Evolutionary conservation across 2,329 filamentous ascomycete genomes (phyloP), one percentile per base, ranked within the genome.

Genomic region (Aspergillus chevalieri): DNA sequence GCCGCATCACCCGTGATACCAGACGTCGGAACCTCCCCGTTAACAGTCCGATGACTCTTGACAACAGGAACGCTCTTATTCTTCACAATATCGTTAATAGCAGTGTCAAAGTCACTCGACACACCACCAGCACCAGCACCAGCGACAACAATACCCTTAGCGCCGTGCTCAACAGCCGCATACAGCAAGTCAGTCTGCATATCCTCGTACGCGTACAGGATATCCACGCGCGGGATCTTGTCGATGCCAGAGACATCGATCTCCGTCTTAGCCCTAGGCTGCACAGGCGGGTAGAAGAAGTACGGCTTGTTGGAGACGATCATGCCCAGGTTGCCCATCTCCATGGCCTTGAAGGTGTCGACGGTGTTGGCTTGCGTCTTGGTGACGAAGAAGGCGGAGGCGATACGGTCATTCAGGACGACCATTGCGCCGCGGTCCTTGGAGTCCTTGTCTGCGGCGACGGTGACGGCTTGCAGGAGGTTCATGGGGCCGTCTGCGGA

Each of bases 401-500:
- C 75, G 56, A 84, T 83, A 49, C 80, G 77, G 63, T 84, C 82
- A 60, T 84, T 84, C 49, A 85, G 65, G 2, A 79, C 78, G 17
- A 84, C 73, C 74, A 85, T 78, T 14, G 78, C 73, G 38, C 82
- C 82, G 1, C 82, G 72, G 46, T 74, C 69, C 7, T 59, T 62
- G 1, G 77, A 78, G 2, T 65, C 63, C 1, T 72, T 65, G 28
- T 67, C 71, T 1, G 68, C 72, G 1, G 82, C 82, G 3, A 84
- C 69, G 0, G 75, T 80, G 1, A 83, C 80, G 10, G 81, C 78
- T 61, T 81, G 76, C 39, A 81, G 75, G 22, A 85, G 72, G 63
- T 85, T 85, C 59, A 80, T 74, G 14, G 80, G 81, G 0, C 82
- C 82, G 52, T 85, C 82, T 14, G 82, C 81, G 52, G 78, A 80